Evolutionary conservation across 1,139 yeast genomes (phyloP).

Genomic region (Debaryomycetaceae sp.): DNA sequence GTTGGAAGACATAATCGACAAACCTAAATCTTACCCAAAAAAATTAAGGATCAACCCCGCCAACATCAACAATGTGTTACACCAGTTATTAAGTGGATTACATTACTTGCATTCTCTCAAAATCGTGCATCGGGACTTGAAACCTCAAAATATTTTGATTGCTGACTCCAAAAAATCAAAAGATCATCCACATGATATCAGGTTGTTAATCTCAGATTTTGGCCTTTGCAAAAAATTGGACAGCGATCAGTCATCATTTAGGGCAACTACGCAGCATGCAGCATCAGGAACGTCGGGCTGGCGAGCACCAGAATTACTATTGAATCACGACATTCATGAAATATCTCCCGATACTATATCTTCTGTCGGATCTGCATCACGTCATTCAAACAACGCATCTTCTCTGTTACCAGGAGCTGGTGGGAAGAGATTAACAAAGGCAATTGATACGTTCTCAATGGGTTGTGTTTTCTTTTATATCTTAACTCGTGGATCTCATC

Average conservation of each 20-base stretch:
- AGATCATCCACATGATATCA: constrained; percentile 21
- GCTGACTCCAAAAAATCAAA: constrained; percentile 50
- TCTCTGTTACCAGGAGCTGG: constrained; percentile 15
- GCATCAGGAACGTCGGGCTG: constrained; percentile 95
- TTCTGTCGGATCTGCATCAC: constrained; percentile 24
- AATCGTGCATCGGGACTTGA: constrained; percentile 92
- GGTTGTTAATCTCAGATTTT: constrained; percentile 88
- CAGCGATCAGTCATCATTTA: constrained; percentile 86
- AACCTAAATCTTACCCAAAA: constrained; percentile 34
- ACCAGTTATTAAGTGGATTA: constrained; percentile 81
- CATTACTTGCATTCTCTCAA: constrained; percentile 85
- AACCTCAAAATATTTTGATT: constrained; percentile 92
- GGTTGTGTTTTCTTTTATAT: constrained; percentile 94
- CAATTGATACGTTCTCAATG: constrained; percentile 88
- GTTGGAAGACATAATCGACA: constrained; percentile 77
- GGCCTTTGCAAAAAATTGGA: constrained; percentile 93
- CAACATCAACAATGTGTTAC: constrained; percentile 49
- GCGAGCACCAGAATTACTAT: constrained; percentile 91
- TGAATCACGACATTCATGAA: constrained; percentile 40
- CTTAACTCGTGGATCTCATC: constrained; percentile 82
- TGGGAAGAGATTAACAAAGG: constrained; percentile 69
- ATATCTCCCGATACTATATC: constrained; percentile 42
- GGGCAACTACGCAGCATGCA: constrained; percentile 88
- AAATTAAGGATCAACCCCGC: constrained; percentile 20
- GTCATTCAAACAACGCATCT: constrained; percentile 7